phyloP scores from a whole-genome alignment of 305 asterid genomes.

The Fraxinus floribunda region DNA sequence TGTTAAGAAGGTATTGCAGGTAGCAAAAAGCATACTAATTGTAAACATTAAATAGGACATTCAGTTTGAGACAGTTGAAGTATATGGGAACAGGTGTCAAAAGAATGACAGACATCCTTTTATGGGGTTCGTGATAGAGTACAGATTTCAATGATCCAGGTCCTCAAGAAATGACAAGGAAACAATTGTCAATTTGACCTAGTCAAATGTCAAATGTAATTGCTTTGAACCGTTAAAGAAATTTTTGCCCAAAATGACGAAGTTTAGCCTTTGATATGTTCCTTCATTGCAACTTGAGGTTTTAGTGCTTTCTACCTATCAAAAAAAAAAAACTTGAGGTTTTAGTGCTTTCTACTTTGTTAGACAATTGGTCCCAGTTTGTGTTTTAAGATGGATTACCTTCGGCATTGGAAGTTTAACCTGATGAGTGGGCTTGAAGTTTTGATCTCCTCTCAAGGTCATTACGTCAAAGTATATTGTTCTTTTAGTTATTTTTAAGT shows the following conservation, averaged over 20 bases:
- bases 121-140: background rate
- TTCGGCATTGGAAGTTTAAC: background rate
- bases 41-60: background rate
- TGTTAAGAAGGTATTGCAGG: background rate
- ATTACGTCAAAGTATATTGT: background rate
- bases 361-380: background rate
- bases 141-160: background rate
- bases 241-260: background rate
- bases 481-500: background rate
- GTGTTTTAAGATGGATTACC: background rate
- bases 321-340: background rate
- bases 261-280: background rate
- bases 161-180: background rate
- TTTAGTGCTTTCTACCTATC: background rate
- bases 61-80: background rate
- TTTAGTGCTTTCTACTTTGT: background rate
- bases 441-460: background rate
- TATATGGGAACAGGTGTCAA: background rate
- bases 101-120: background rate
- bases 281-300: background rate
- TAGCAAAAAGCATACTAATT: background rate
- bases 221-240: background rate
- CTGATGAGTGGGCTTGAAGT: background rate
- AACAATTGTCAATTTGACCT: background rate
- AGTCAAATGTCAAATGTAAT: background rate